Conservation (phyloP, 371 early-diverging fungal genomes). For the Mortierella sp. region DNA sequence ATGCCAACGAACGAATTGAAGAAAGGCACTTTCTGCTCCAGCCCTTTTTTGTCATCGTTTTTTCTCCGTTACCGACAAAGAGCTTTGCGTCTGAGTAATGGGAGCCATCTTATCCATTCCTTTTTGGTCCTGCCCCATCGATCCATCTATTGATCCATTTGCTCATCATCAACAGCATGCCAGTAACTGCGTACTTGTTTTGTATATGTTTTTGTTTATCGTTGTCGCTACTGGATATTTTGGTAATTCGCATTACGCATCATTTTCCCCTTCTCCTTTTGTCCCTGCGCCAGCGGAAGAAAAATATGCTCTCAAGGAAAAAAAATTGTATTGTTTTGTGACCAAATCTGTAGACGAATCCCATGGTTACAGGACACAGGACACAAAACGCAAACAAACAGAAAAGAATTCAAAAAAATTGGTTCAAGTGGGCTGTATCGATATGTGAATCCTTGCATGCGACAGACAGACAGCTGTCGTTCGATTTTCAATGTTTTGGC, state of each 20-base stretch:
- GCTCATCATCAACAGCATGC: too few species aligned
- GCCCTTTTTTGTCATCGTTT: too few species aligned
- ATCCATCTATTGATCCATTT: too few species aligned
- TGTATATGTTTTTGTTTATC: background rate
- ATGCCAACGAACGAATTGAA: too few species aligned
- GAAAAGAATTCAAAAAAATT: background rate
- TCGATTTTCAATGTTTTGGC: background rate
- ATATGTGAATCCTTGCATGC: background rate
- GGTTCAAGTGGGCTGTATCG: background rate
- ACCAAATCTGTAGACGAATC: constrained; percentile 16
- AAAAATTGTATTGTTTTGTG: background rate
- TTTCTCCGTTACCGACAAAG: too few species aligned
- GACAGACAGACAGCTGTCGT: too few species aligned
- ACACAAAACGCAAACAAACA: background rate
- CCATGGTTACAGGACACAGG: background rate
- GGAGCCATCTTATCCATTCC: too few species aligned
- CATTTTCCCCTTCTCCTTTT: background rate
- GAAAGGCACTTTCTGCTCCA: too few species aligned
- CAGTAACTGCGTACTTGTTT: too few species aligned
- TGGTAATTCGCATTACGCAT: constrained; percentile 4
- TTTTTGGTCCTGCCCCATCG: too few species aligned
- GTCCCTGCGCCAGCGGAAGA: background rate
- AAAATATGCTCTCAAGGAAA: constrained; percentile 1
- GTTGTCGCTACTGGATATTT: background rate
- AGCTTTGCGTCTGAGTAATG: too few species aligned